Evolutionary conservation across 352 stramenopile genomes (phyloP).

Genomic region (Phytophthora crassamura): DNA sequence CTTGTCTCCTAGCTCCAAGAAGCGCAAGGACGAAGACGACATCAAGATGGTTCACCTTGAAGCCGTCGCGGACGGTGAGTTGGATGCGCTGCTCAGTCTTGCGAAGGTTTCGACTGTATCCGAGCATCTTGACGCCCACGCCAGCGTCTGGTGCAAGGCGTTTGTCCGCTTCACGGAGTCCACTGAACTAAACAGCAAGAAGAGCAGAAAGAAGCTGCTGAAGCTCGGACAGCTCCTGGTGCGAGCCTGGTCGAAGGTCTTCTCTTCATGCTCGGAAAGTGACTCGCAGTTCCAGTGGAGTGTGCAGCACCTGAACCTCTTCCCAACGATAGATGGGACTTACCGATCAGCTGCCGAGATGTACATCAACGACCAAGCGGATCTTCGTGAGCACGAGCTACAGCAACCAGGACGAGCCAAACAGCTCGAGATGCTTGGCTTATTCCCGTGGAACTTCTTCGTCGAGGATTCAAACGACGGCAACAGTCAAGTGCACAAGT

Average conservation of each 20-base stretch:
- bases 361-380: slow-evolving; percentile 74
- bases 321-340: slow-evolving; percentile 34
- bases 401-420: slow-evolving; percentile 18
- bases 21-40: slow-evolving; percentile 6
- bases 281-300: slow-evolving; percentile 29
- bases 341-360: slow-evolving; percentile 36
- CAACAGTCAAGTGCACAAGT: slow-evolving; percentile 24
- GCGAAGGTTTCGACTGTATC: slow-evolving; percentile 40
- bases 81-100: slow-evolving; percentile 47
- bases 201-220: slow-evolving; percentile 33
- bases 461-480: slow-evolving; percentile 18
- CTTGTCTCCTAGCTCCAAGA: neutral
- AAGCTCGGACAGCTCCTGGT: slow-evolving; percentile 39
- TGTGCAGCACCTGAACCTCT: slow-evolving; percentile 41
- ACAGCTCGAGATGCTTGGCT: slow-evolving; percentile 48
- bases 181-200: slow-evolving; percentile 25
- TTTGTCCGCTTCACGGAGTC: slow-evolving; percentile 16
- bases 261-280: slow-evolving; percentile 15
- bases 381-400: slow-evolving; percentile 46
- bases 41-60: slow-evolving; percentile 47
- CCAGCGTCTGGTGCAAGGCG: slow-evolving; percentile 46
- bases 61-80: slow-evolving; percentile 10
- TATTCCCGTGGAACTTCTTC: slow-evolving; percentile 66
- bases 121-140: slow-evolving; percentile 32
- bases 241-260: slow-evolving; percentile 35